Percentiles rank a stretch among this genome's conserved stretches.
These are phyloP conservation scores for Vigna nakashimae DNA, from an alignment of 306 rosid genomes.

Conservation along the genomic window DNA sequence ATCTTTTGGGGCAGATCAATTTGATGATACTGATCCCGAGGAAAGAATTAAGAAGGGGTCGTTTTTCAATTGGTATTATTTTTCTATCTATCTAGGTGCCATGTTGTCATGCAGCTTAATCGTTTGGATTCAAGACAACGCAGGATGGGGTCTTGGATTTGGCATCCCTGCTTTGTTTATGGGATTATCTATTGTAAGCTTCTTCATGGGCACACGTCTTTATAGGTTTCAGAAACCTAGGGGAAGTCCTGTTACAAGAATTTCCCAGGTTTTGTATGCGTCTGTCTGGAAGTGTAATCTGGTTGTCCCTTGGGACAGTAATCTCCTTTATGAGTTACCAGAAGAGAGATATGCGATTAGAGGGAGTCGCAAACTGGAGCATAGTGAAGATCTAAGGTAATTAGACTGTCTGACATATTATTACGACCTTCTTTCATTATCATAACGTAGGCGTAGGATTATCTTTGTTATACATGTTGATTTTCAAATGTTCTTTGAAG, in stretches of 20 bases:
- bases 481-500: slow-evolving; percentile 19
- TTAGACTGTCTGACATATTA: slow-evolving; percentile 24
- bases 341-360: slow-evolving; percentile 64
- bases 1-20: slow-evolving; percentile 92
- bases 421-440: background rate
- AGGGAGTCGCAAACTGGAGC: slow-evolving; percentile 84
- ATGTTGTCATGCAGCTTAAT: slow-evolving; percentile 72
- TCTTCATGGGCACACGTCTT: slow-evolving; percentile 81
- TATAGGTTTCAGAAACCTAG: slow-evolving; percentile 86
- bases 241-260: slow-evolving; percentile 84
- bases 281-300: slow-evolving; percentile 66
- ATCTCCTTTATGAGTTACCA: slow-evolving; percentile 69
- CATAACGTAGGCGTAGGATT: slow-evolving; percentile 13
- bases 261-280: slow-evolving; percentile 90
- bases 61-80: slow-evolving; percentile 94
- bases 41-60: slow-evolving; percentile 83
- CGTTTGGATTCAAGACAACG: slow-evolving; percentile 94
- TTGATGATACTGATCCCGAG: slow-evolving; percentile 81
- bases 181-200: slow-evolving; percentile 73
- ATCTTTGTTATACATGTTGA: slow-evolving; percentile 2
- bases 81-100: slow-evolving; percentile 84
- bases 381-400: slow-evolving; percentile 76
- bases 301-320: slow-evolving; percentile 67
- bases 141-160: slow-evolving; percentile 95
- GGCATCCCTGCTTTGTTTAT: slow-evolving; percentile 89